Base-by-base conservation (phyloP, 73 alveolate species). In the Durusdinium trenchii region DNA sequence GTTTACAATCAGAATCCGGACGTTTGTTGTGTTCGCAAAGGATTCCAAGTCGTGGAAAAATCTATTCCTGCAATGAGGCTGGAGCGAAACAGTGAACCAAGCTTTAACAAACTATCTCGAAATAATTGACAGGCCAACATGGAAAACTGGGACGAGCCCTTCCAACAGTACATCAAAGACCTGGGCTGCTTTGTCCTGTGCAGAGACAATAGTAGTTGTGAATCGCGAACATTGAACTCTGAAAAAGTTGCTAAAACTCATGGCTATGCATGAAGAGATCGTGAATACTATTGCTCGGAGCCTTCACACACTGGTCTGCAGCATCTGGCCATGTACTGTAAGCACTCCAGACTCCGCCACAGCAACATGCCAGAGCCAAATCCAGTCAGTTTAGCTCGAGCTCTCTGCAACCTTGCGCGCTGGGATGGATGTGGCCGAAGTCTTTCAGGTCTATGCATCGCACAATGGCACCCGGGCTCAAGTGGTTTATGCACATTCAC, bases 61-160 rank as follows among this genome's bases (percentile, higher is more conserved):
- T 94, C 84, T 94, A 94, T 69, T 94, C 99, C 71, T 76, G 91
- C 94, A 94, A 94, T 64, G 99, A 94, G 99, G 99, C 82, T 9
- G 46, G 62, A 9, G 46, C 14, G 36, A 35, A 5, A 47, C 6
- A 76, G 6, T 83, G 50, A 47, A 3, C 51, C 38, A 10, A 0
- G 51, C 87, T 43, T 40, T 40, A 14, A 38, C 9, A 73, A 12
- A 7, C 40, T 51, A 20, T 23, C 52, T 23, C 52, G 84, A 48
- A 64, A 64, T 50, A n/a, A 16, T 62, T 40, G 48, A 36, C 60
- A 91, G 98, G 99, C 99, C 57, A 94, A 94, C 93, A 94, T 94
- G 36, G 93, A 76, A 45, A 73, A 94, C 91, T 94, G 99, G 99
- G 99, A 94, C 51, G 94, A 75, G 94, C 99, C 99, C 64, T 52